Percentiles rank a stretch among this genome's conserved stretches.
These are phyloP conservation scores for Nitzschia sp. DNA, from an alignment of 108 stramenopile species.

Conservation along the genomic window DNA sequence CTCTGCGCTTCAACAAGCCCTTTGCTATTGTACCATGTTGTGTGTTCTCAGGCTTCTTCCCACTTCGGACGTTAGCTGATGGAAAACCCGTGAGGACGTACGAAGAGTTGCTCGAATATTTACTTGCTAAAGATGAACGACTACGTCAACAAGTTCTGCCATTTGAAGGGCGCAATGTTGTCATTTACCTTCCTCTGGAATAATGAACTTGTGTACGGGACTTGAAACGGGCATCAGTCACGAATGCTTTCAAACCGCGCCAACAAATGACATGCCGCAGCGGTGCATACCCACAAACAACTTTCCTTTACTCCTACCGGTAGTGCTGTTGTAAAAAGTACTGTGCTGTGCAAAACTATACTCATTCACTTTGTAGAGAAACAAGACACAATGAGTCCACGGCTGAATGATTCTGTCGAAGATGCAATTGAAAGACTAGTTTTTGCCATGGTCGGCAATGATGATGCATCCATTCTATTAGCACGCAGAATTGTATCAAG, in stretches of 20 bases:
- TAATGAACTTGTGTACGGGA: too few relatives aligned
- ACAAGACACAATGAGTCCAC: background rate
- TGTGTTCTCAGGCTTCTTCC: slow-evolving; percentile 63
- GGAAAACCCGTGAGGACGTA: slow-evolving; percentile 44
- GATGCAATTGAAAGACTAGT: slow-evolving; percentile 30
- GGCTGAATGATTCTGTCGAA: background rate
- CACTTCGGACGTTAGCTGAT: slow-evolving; percentile 33
- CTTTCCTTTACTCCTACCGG: too few relatives aligned
- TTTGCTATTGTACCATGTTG: slow-evolving; percentile 70
- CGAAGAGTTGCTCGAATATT: slow-evolving; percentile 56
- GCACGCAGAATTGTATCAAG: slow-evolving; percentile 24
- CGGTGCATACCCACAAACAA: too few relatives aligned
- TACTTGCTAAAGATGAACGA: slow-evolving; percentile 55
- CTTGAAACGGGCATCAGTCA: too few relatives aligned
- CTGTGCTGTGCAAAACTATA: too few relatives aligned
- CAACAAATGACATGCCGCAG: too few relatives aligned
- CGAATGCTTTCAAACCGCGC: too few relatives aligned
- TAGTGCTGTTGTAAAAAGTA: too few relatives aligned
- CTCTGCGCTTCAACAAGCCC: slow-evolving; percentile 44
- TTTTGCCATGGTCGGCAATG: slow-evolving; percentile 26
- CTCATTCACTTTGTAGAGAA: background rate
- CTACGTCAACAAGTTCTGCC: slow-evolving; percentile 43
- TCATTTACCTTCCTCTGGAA: slow-evolving; percentile 37
- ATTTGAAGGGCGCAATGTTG: slow-evolving; percentile 67
- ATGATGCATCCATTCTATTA: slow-evolving; percentile 12